Evolutionary conservation across 140 eudicot species (phyloP), one percentile per base, ranked within the genome.

Genomic region (Cichorium intybus): DNA sequence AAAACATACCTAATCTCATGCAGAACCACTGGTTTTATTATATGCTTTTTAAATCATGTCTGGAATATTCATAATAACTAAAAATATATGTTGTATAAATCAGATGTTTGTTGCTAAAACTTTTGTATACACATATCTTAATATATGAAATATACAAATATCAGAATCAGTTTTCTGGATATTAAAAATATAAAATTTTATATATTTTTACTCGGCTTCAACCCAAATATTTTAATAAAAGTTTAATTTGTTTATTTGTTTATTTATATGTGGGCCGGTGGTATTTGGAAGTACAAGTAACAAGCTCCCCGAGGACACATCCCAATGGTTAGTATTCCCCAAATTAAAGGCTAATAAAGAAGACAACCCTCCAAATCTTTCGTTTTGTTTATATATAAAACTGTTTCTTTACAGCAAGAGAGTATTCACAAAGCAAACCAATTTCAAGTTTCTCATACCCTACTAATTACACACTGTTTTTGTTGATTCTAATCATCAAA

Each of bases 331-430:
- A 53, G 73, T 67, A 67, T 67, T 54, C 55, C 64, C 50, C 73
- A 39, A 37, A 39, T 67, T 64, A 43, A 56, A 56, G 56, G 58
- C 47, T 56, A 56, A 56, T 49, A 31, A 68, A 68, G 4, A 56
- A 41, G 31, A 37, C 66, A 43, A 47, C 58, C 74, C 43, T 56
- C 74, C 75, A 29, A 54, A 31, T 63, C 37, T 57, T 59, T 59
- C 67, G 12, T 60, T 49, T 59, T 56, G 24, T 23, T 60, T 60
- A 3, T 46, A 49, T 61, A 71, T 71, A 71, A 37, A 52, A 71
- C 64, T 71, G 56, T 37, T 61, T 62, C 77, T 71, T 71, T 71
- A 62, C 77, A 62, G 70, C 77, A 41, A 71, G 77, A 64, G 56
- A 71, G 55, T 60, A 60, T 34, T 71, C 47, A 71, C 69, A 71